These are phyloP conservation scores for Mycena metata DNA, from an alignment of 768 basidiomycete species.

Conservation along the genomic window DNA sequence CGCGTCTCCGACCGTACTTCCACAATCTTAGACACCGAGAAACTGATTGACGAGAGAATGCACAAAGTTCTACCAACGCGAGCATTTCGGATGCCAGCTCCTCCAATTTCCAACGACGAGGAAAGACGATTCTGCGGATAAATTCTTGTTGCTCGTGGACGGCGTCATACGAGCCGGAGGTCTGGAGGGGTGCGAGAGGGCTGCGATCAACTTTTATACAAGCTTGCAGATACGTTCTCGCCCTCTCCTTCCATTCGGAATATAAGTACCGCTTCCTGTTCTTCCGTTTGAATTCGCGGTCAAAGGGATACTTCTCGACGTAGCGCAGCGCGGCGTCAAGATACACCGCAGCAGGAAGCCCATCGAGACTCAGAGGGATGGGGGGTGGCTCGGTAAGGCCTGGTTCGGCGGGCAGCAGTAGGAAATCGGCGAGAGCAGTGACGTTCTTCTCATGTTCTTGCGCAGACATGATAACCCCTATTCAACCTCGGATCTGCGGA, in stretches of 20 bases:
- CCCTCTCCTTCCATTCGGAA: constrained; percentile 30
- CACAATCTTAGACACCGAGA: constrained; percentile 26
- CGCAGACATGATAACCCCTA: constrained; percentile 28
- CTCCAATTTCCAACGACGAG: constrained; percentile 26
- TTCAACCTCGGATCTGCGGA: no score
- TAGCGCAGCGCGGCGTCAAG: constrained; percentile 30
- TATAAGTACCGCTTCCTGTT: constrained; percentile 21
- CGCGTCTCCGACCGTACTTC: constrained; percentile 27
- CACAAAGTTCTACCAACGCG: constrained; percentile 28
- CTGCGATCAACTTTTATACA: constrained; percentile 31
- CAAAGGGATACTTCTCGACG: constrained; percentile 29
- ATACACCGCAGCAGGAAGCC: constrained; percentile 28
- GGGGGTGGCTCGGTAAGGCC: constrained; percentile 29
- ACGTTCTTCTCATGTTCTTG: constrained; percentile 25
- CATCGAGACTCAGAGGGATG: constrained; percentile 30
- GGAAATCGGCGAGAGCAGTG: constrained; percentile 24
- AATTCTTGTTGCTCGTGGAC: constrained; percentile 29
- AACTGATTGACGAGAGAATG: constrained; percentile 27
- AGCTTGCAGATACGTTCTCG: constrained; percentile 26
- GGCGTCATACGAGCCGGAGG: constrained; percentile 30
- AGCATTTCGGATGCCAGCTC: constrained; percentile 32
- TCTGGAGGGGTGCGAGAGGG: constrained; percentile 23
- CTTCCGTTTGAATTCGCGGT: constrained; percentile 26
- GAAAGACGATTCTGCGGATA: constrained; percentile 21
- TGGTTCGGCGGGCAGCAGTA: constrained; percentile 26